These are phyloP conservation scores for Chenopodium berlandieri DNA, from an alignment of 148 eudicot species.

Conservation along the genomic window DNA sequence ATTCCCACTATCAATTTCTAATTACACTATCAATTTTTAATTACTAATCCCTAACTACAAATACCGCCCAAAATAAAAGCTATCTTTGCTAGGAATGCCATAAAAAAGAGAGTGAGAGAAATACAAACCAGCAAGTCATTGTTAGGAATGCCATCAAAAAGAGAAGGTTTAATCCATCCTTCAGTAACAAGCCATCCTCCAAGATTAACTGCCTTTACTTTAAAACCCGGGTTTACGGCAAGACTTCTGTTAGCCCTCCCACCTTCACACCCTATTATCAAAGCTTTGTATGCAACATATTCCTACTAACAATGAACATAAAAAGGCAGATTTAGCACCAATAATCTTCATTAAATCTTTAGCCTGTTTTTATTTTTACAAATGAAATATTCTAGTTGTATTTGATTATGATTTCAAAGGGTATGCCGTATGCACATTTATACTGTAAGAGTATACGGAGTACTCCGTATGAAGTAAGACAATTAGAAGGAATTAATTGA, in stretches of 20 bases:
- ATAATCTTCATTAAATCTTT: neutral
- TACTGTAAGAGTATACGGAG: neutral
- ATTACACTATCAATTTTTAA: no score
- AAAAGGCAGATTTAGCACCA: neutral
- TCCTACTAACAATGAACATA: constrained; percentile 16
- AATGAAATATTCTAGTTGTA: no score
- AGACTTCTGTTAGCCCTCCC: neutral
- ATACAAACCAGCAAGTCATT: constrained; percentile 13
- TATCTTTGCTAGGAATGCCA: no score
- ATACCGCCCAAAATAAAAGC: no score
- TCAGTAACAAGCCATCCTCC: constrained; percentile 82
- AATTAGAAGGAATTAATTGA: no score
- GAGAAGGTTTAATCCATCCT: constrained; percentile 72
- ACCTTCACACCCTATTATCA: neutral
- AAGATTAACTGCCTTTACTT: constrained; percentile 49
- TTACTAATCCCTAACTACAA: no score
- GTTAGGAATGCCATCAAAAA: constrained; percentile 68
- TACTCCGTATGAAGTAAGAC: no score
- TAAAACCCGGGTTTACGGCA: constrained; percentile 17
- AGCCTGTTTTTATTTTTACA: neutral
- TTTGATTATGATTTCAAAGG: neutral
- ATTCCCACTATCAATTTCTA: no score
- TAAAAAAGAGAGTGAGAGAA: no score
- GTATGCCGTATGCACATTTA: no score
- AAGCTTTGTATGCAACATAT: constrained; percentile 21